A percentile compares a stretch with the other conserved stretches of the same genome.
These are phyloP conservation scores for Aspergillus neoniger DNA, from an alignment of 2,329 filamentous ascomycete genomes.

Conservation along the genomic window DNA sequence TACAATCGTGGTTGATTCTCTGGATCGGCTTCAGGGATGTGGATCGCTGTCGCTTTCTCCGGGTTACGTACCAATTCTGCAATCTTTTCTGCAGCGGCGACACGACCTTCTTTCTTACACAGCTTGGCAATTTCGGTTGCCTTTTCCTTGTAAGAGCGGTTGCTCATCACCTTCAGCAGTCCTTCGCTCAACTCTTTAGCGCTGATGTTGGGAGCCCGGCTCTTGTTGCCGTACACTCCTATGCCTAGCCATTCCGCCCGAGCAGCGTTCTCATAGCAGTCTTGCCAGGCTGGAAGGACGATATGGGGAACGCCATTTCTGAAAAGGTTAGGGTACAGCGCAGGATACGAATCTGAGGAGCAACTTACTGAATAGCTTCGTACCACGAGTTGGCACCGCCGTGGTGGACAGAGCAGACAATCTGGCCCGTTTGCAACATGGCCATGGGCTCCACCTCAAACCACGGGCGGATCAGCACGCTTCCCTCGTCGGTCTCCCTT, in stretches of 20 bases:
- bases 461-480: constrained; percentile 47
- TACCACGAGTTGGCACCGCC: constrained; percentile 52
- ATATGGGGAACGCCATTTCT: constrained; percentile 49
- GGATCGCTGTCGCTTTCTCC: constrained; percentile 20
- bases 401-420: constrained; percentile 48
- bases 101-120: constrained; percentile 25
- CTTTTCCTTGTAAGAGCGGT: constrained; percentile 21
- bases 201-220: constrained; percentile 35
- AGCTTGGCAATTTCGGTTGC: constrained; percentile 19
- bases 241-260: constrained; percentile 45
- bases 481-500: constrained; percentile 29
- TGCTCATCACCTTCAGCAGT: constrained; percentile 27
- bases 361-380: constrained; percentile 45
- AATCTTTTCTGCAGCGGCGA: constrained; percentile 24
- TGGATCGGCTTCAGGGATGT: constrained; percentile 17
- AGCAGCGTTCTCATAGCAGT: constrained; percentile 48
- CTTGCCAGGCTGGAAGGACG: constrained; percentile 49
- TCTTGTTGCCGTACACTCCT: constrained; percentile 42
- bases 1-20: constrained; percentile 15
- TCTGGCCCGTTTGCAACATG: constrained; percentile 37
- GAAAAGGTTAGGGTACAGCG: background rate
- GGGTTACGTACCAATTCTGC: constrained; percentile 21
- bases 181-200: constrained; percentile 31
- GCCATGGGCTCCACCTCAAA: constrained; percentile 43
- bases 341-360: background rate